Percentiles rank a stretch among this genome's conserved stretches.
These are phyloP conservation scores for Melaleuca alternifolia DNA, from an alignment of 345 rosid species.

Conservation along the genomic window DNA sequence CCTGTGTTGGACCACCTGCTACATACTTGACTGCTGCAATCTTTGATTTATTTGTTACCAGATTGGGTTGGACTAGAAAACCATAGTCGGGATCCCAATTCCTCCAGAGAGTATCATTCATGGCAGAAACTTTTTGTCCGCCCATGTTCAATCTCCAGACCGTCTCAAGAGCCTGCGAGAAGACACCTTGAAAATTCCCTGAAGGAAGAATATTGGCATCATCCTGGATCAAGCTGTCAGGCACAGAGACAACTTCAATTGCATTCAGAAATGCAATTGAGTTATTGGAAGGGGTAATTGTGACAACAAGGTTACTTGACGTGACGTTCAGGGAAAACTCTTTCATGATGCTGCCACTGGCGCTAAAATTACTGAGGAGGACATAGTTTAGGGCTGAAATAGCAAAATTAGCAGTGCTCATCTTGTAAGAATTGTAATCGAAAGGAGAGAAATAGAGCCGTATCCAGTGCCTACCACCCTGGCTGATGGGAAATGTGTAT, in stretches of 20 bases:
- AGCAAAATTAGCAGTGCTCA: constrained; percentile 49
- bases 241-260: constrained; percentile 73
- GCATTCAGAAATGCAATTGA: constrained; percentile 74
- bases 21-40: constrained; percentile 37
- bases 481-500: constrained; percentile 46
- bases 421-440: constrained; percentile 27
- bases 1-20: constrained; percentile 33
- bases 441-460: constrained; percentile 81
- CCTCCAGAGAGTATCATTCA: constrained; percentile 65
- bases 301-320: constrained; percentile 39
- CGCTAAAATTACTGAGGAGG: constrained; percentile 42
- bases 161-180: constrained; percentile 60
- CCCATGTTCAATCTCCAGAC: constrained; percentile 88
- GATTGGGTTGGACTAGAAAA: constrained; percentile 23
- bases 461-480: constrained; percentile 71
- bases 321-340: constrained; percentile 59
- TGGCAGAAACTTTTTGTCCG: constrained; percentile 38
- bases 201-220: constrained; percentile 13
- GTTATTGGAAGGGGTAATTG: constrained; percentile 37
- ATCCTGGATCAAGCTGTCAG: constrained; percentile 41
- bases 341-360: constrained; percentile 26
- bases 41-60: constrained; percentile 29
- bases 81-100: constrained; percentile 65
- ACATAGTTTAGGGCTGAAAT: constrained; percentile 44
- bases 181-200: constrained; percentile 29